Evolutionary conservation across 768 basidiomycete genomes (phyloP).

Genomic region (Tubosaeta sp.): DNA sequence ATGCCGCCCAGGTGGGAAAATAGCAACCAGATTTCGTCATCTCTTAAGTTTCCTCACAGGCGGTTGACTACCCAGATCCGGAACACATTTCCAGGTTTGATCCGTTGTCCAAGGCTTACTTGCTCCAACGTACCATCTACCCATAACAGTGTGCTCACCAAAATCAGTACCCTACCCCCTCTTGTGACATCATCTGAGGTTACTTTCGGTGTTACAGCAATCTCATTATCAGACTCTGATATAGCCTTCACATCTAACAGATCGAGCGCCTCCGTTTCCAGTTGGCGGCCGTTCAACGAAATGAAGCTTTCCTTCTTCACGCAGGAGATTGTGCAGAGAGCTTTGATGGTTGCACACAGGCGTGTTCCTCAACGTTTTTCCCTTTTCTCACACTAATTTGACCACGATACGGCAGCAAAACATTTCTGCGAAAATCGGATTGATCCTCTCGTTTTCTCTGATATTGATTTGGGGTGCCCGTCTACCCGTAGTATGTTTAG

Average conservation of each 20-base stretch:
- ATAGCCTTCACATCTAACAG: conserved; percentile 31
- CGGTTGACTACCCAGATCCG: conserved; percentile 68
- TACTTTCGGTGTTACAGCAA: conserved; percentile 14
- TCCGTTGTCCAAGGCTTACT: neutral
- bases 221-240: conserved; percentile 27
- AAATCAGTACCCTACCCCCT: conserved; percentile 78
- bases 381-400: conserved; percentile 3
- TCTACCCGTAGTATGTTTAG: conserved; percentile 73
- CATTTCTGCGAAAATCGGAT: conserved; percentile 81
- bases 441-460: conserved; percentile 92
- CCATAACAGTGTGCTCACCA: conserved; percentile 61
- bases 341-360: conserved; percentile 87
- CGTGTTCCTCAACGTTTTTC: conserved; percentile 33
- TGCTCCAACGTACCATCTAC: neutral
- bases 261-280: conserved; percentile 83
- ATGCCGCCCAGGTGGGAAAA: conserved; percentile 63
- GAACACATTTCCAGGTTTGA: conserved; percentile 54
- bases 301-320: conserved; percentile 91
- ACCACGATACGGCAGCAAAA: conserved; percentile 55
- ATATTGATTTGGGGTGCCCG: conserved; percentile 93
- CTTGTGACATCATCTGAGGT: conserved; percentile 94
- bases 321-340: conserved; percentile 98
- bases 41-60: conserved; percentile 40
- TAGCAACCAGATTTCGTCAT: neutral
- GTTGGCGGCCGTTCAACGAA: conserved; percentile 72